Percentiles rank a stretch among this genome's conserved stretches.
Evolutionary conservation across 2,329 filamentous ascomycete species (phyloP).

Genomic region (Xylaria sp.): DNA sequence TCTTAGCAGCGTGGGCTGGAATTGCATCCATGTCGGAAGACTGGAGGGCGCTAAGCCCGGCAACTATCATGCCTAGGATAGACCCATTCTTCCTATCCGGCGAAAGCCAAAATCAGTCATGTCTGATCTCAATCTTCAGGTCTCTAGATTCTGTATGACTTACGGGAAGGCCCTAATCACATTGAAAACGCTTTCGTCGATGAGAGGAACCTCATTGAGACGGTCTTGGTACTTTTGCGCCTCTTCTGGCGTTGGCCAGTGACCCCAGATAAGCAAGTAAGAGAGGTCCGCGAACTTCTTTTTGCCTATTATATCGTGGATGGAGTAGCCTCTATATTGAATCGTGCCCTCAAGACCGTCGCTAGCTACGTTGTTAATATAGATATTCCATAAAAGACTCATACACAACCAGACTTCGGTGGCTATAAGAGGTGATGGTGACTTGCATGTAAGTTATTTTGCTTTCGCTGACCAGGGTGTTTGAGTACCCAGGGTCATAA

Average conservation of each 20-base stretch:
- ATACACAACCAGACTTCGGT: background rate
- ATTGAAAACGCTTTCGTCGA: conserved; percentile 33
- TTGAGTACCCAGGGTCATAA: conserved; percentile 39
- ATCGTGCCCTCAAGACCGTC: conserved; percentile 35
- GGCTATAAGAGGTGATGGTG: background rate
- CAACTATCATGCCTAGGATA: conserved; percentile 41
- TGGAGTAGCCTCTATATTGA: conserved; percentile 36
- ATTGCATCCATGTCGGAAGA: conserved; percentile 35
- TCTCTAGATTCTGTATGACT: background rate
- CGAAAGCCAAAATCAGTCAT: conserved; percentile 8
- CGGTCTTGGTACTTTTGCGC: conserved; percentile 29
- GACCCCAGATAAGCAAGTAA: conserved; percentile 39
- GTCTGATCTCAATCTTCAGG: background rate
- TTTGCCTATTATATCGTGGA: conserved; percentile 38
- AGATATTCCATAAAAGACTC: background rate
- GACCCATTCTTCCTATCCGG: conserved; percentile 37
- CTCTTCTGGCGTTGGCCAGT: conserved; percentile 34
- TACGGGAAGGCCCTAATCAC: conserved; percentile 38
- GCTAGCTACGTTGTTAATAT: conserved; percentile 17
- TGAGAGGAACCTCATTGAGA: conserved; percentile 36
- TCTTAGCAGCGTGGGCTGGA: conserved; percentile 37
- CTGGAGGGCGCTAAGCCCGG: conserved; percentile 37
- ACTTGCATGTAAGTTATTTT: conserved; percentile 41
- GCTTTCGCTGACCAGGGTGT: conserved; percentile 40
- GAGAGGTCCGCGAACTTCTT: conserved; percentile 37